These are phyloP conservation scores for Talaromyces adpressus DNA, from an alignment of 495 filamentous ascomycete genomes.

Conservation along the genomic window DNA sequence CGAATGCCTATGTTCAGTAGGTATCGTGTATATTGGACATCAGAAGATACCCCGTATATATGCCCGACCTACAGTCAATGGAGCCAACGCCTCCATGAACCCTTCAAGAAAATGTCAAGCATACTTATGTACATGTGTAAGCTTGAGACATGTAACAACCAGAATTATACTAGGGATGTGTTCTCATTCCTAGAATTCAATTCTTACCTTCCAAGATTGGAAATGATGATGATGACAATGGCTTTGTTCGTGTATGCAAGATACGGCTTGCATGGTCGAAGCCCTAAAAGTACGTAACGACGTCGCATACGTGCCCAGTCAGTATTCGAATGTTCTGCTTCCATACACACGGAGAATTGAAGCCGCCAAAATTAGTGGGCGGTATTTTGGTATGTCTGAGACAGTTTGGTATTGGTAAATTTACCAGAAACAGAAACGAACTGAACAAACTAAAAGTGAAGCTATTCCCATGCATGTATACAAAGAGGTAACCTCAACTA, in stretches of 20 bases:
- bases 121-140: background rate
- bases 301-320: background rate
- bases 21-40: background rate
- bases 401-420: background rate
- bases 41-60: background rate
- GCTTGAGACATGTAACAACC: background rate
- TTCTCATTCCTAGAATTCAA: background rate
- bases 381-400: background rate
- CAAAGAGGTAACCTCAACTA: background rate
- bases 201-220: background rate
- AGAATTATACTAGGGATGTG: background rate
- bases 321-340: background rate
- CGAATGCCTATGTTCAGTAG: background rate
- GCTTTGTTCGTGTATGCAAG: slow-evolving; percentile 4
- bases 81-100: background rate
- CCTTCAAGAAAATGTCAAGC: background rate
- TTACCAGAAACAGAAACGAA: background rate
- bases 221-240: background rate
- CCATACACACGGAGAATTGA: background rate
- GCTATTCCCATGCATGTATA: background rate
- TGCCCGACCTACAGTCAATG: background rate
- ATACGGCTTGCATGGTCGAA: background rate
- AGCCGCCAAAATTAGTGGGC: background rate
- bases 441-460: background rate
- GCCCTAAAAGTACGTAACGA: background rate